Conservation (phyloP, 1,139 yeast genomes). For the Pichia sp. region DNA sequence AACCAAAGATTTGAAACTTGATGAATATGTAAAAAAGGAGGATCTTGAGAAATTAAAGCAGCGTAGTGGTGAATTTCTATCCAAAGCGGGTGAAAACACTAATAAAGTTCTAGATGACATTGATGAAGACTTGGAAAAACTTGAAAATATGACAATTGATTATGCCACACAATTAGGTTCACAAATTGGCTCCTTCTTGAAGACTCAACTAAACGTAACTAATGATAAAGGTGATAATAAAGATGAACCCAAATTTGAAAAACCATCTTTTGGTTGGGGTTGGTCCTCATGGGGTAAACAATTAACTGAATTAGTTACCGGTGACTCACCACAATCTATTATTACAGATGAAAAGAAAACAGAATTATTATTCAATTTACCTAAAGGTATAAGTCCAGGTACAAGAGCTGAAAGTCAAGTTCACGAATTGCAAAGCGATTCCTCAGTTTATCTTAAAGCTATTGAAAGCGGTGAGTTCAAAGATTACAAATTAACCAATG, state of each 20-base stretch:
- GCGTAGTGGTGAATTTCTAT: constrained; percentile 31
- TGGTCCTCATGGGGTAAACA: constrained; percentile 14
- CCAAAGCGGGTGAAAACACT: constrained; percentile 39
- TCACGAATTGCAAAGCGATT: constrained; percentile 42
- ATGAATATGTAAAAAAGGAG: constrained; percentile 20
- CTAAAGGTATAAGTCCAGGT: constrained; percentile 31
- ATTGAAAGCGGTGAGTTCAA: constrained; percentile 17
- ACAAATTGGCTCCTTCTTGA: constrained; percentile 48
- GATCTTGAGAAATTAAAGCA: constrained; percentile 36
- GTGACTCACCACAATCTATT: constrained; percentile 11
- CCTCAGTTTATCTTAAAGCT: constrained; percentile 36
- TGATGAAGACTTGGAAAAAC: constrained; percentile 60
- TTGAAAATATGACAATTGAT: constrained; percentile 58
- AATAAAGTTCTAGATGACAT: constrained; percentile 55
- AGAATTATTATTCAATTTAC: constrained; percentile 39
- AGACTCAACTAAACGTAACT: constrained; percentile 9
- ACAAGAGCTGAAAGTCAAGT: constrained; percentile 56
- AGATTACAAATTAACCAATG: constrained; percentile 27
- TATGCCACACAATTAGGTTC: constrained; percentile 39
- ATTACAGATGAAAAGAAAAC: constrained; percentile 27
- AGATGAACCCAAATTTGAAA: background rate
- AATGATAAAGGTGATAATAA: constrained; percentile 13
- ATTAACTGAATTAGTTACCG: constrained; percentile 4
- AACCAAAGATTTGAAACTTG: constrained; percentile 29
- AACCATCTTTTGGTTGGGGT: constrained; percentile 14